phyloP scores from a whole-genome alignment of 768 basidiomycete species.

The Rossbeevera mucosa region DNA sequence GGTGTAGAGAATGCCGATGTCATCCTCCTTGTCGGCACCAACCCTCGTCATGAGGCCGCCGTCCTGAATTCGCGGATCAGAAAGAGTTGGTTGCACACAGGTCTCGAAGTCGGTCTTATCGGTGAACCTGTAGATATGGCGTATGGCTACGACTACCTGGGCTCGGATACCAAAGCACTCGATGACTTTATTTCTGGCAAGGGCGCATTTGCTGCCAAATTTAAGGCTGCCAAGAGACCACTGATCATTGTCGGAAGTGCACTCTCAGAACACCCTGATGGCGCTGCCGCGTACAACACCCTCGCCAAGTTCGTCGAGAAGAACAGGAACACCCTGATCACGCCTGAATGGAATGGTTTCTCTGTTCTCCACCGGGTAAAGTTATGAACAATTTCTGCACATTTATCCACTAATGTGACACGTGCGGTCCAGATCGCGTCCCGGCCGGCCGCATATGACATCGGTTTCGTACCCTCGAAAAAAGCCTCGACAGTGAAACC shows the following conservation, averaged over 20 bases:
- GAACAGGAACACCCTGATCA: constrained; percentile 72
- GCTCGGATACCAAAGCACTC: constrained; percentile 68
- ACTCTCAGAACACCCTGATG: constrained; percentile 80
- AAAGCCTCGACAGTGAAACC: constrained; percentile 70
- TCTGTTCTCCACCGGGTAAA: constrained; percentile 86
- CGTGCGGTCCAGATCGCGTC: constrained; percentile 67
- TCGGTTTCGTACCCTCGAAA: constrained; percentile 87
- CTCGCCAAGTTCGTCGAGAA: constrained; percentile 76
- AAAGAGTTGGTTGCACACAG: constrained; percentile 87
- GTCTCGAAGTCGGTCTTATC: constrained; percentile 82
- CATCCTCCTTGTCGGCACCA: constrained; percentile 91
- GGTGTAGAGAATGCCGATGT: constrained; percentile 88
- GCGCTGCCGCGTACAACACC: constrained; percentile 67
- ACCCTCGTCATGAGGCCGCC: constrained; percentile 95
- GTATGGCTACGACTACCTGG: constrained; percentile 92
- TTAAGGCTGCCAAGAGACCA: constrained; percentile 85
- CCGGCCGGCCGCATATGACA: constrained; percentile 88
- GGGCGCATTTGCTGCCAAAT: constrained; percentile 76
- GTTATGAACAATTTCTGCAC: neutral
- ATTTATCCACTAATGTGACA: neutral
- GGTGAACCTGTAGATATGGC: constrained; percentile 89
- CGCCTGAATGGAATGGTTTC: constrained; percentile 94
- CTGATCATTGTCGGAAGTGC: constrained; percentile 91
- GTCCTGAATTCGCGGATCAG: constrained; percentile 96
- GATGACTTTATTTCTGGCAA: constrained; percentile 76